These are phyloP conservation scores for Heliamphora exappendiculata DNA, from an alignment of 148 eudicot species.

Conservation along the genomic window DNA sequence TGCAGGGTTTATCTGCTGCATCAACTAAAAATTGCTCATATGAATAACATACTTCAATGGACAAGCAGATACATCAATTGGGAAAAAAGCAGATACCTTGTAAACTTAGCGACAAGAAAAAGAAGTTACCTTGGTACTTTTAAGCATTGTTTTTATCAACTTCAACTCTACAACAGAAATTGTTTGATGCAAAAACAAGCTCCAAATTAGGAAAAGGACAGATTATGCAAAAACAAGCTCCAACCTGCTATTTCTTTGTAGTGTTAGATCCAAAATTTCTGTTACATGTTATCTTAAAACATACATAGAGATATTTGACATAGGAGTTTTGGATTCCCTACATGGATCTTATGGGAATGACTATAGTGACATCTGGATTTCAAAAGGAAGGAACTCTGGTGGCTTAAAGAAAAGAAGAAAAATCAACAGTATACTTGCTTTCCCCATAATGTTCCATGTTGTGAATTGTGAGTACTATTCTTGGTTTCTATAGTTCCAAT, in stretches of 20 bases:
- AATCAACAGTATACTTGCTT: constrained; percentile 45
- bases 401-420: background rate
- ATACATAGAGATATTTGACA: no score
- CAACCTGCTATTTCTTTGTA: no score
- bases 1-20: background rate
- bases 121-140: no score
- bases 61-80: background rate
- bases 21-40: background rate
- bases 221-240: no score
- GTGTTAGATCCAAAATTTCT: no score
- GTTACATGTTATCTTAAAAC: no score
- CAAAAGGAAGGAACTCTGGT: no score
- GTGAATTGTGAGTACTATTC: constrained; percentile 86
- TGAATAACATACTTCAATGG: background rate
- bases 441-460: constrained; percentile 95
- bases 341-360: no score
- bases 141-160: background rate
- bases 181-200: no score
- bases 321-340: no score
- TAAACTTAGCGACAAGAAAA: background rate
- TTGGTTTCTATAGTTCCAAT: constrained; percentile 50
- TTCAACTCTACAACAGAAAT: background rate
- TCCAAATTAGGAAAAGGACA: no score
- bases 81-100: background rate
- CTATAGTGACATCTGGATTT: no score